These are phyloP conservation scores for Pestalotiopsis sp. DNA, from an alignment of 2,329 filamentous ascomycete genomes.

Conservation along the genomic window DNA sequence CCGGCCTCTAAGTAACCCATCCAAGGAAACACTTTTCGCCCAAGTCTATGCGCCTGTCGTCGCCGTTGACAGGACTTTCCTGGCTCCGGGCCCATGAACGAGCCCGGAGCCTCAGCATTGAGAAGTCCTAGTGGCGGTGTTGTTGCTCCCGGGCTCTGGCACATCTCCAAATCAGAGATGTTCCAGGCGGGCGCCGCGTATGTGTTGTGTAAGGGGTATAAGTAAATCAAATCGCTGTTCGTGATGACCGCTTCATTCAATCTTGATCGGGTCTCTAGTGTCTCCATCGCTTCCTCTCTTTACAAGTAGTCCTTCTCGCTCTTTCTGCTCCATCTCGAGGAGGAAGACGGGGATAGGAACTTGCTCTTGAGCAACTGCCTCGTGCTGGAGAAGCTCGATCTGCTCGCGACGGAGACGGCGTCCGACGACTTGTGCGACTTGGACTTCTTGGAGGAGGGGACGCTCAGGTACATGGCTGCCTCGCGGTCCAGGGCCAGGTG, in stretches of 20 bases:
- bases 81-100: neutral
- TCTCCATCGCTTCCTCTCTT: neutral
- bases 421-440: slow-evolving; percentile 5
- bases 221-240: neutral
- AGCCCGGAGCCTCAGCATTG: slow-evolving; percentile 1
- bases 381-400: slow-evolving; percentile 2
- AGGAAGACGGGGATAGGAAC: neutral
- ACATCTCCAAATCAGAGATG: neutral
- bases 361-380: slow-evolving; percentile 5
- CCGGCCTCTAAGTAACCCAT: neutral
- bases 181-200: neutral
- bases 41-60: slow-evolving; percentile 2
- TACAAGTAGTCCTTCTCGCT: neutral
- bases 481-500: neutral
- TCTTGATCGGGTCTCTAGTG: too few relatives aligned
- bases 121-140: slow-evolving; percentile 7
- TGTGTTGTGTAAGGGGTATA: neutral
- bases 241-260: neutral
- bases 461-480: neutral
- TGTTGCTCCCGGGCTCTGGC: slow-evolving; percentile 7
- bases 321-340: neutral
- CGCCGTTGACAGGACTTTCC: neutral
- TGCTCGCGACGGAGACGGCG: neutral
- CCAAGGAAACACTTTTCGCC: neutral
- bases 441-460: neutral